Conservation (phyloP, 352 stramenopile species). For the Globisporangium orthogonon region DNA sequence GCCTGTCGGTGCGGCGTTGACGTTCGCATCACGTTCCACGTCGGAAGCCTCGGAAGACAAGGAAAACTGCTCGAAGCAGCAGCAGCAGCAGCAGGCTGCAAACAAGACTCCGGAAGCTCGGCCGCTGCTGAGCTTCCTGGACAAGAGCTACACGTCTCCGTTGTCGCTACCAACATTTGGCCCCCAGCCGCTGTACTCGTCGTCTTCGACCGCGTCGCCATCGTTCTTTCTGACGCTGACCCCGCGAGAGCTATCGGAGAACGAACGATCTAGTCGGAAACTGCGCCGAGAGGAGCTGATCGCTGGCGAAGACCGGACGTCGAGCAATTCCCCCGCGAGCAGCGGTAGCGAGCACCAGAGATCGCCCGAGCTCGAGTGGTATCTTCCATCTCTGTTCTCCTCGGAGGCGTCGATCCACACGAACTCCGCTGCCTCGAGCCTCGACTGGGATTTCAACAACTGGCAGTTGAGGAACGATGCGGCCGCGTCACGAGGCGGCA, state of each 20-base stretch:
- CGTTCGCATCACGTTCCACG: neutral
- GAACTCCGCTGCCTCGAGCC: slow-evolving; percentile 37
- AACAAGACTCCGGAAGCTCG: slow-evolving; percentile 16
- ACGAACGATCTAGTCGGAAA: neutral
- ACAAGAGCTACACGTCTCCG: slow-evolving; percentile 25
- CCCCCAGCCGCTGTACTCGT: slow-evolving; percentile 38
- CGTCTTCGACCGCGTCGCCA: slow-evolving; percentile 9
- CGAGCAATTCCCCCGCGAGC: slow-evolving; percentile 7
- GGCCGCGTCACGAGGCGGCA: slow-evolving; percentile 1
- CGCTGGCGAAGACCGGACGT: slow-evolving; percentile 15
- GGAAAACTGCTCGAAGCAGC: slow-evolving; percentile 1
- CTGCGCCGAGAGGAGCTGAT: slow-evolving; percentile 12
- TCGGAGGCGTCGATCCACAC: slow-evolving; percentile 56
- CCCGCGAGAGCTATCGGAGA: slow-evolving; percentile 15
- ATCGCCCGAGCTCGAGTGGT: slow-evolving; percentile 57
- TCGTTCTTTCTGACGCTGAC: slow-evolving; percentile 56
- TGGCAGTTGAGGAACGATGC: slow-evolving; percentile 25
- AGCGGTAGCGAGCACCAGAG: slow-evolving; percentile 12
- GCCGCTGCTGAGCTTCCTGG: slow-evolving; percentile 30
- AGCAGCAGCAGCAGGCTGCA: slow-evolving; percentile 11
- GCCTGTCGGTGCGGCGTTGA: neutral
- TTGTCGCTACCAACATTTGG: slow-evolving; percentile 32
- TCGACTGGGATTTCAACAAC: slow-evolving; percentile 79
- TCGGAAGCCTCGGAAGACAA: neutral
- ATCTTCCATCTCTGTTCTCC: slow-evolving; percentile 67